Conservation (phyloP, 345 rosid genomes). For the Hibiscus trionum region DNA sequence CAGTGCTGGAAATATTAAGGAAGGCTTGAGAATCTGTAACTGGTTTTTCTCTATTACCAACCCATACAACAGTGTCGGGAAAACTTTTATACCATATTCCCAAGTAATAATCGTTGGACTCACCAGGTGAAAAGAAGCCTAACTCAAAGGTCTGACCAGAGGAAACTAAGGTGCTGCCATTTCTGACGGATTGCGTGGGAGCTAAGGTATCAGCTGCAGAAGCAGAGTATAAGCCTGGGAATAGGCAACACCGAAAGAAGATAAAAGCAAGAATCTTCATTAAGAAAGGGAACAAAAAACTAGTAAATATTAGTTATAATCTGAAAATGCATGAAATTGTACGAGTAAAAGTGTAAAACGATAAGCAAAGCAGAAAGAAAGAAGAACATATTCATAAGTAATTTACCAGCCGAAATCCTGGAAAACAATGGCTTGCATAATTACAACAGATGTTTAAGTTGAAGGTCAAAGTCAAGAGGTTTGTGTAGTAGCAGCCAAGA, state of each 20-base stretch:
- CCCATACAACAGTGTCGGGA: neutral
- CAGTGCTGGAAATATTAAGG: neutral
- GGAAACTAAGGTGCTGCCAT: conserved; percentile 23
- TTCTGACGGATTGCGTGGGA: neutral
- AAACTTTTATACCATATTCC: neutral
- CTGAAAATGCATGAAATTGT: neutral
- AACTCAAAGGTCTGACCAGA: conserved; percentile 19
- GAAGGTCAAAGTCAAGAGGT: too few relatives aligned
- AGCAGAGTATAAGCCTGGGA: neutral
- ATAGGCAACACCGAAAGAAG: neutral
- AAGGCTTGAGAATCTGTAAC: neutral
- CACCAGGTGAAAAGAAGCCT: neutral
- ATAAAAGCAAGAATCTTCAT: neutral
- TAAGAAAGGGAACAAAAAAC: neutral
- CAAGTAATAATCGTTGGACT: neutral
- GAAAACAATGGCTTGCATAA: too few relatives aligned
- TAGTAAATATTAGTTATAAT: too few relatives aligned
- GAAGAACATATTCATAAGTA: too few relatives aligned
- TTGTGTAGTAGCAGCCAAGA: too few relatives aligned
- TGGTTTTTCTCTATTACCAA: neutral
- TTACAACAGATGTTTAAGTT: too few relatives aligned
- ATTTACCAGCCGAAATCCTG: too few relatives aligned
- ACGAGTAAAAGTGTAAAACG: too few relatives aligned
- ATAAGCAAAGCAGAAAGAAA: too few relatives aligned
- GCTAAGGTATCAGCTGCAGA: conserved; percentile 6